Percentiles rank a stretch among this genome's conserved stretches.
Evolutionary conservation across 108 stramenopile genomes (phyloP).

Genomic region (Epithemia pelagica): DNA sequence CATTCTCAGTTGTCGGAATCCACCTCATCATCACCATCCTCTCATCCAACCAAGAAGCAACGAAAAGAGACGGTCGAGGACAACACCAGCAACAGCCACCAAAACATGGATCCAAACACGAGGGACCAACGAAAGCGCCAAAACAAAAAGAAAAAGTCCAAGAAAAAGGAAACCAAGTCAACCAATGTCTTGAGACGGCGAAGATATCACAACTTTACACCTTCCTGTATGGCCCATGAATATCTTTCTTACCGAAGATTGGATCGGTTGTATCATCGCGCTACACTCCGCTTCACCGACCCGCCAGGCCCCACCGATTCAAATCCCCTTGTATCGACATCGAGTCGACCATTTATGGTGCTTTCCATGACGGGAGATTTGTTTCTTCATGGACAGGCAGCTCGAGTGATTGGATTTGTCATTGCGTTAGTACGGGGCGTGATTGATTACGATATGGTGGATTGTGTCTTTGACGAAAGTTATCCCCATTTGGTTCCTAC

Average conservation of each 20-base stretch:
- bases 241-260: conserved; percentile 57
- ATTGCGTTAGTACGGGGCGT: conserved; percentile 55
- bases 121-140: neutral
- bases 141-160: neutral
- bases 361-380: conserved; percentile 64
- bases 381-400: conserved; percentile 60
- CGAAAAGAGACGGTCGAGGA: neutral
- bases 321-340: neutral
- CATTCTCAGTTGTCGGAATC: no score
- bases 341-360: conserved; percentile 54
- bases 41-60: conserved; percentile 3
- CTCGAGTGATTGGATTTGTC: conserved; percentile 56
- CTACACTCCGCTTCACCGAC: conserved; percentile 39
- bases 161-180: neutral
- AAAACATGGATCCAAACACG: neutral
- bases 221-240: conserved; percentile 50
- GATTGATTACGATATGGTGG: conserved; percentile 59
- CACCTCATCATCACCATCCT: no score
- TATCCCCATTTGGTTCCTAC: conserved; percentile 68
- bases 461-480: conserved; percentile 76
- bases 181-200: conserved; percentile 35
- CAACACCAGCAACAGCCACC: neutral
- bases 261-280: conserved; percentile 70
- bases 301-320: neutral
- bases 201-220: conserved; percentile 75